These are phyloP conservation scores for Nicotiana benthamiana DNA, from an alignment of 257 asterid genomes.

Conservation along the genomic window DNA sequence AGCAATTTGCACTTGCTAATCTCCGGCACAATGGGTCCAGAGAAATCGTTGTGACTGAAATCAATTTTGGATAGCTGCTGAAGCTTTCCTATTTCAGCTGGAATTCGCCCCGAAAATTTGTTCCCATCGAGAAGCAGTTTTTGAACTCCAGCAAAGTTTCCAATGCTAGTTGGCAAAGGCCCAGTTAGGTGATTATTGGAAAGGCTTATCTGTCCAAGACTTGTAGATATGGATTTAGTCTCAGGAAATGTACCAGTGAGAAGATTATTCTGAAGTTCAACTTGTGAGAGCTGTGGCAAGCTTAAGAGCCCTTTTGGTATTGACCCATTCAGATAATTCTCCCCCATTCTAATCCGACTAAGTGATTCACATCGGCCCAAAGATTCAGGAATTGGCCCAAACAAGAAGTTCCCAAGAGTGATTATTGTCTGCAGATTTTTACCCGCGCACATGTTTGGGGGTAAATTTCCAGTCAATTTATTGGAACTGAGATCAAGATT, in stretches of 20 bases:
- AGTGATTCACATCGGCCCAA: conserved; percentile 69
- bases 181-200: conserved; percentile 77
- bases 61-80: conserved; percentile 94
- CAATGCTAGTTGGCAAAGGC: conserved; percentile 72
- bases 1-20: conserved; percentile 70
- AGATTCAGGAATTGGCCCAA: conserved; percentile 79
- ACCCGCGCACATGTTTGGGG: conserved; percentile 62
- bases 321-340: conserved; percentile 77
- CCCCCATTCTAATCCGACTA: conserved; percentile 79
- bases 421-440: conserved; percentile 59
- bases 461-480: conserved; percentile 79
- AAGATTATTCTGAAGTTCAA: conserved; percentile 83
- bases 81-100: conserved; percentile 67
- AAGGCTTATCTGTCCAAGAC: conserved; percentile 74
- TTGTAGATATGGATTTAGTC: conserved; percentile 29
- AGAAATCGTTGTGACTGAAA: conserved; percentile 65
- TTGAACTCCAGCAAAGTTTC: conserved; percentile 74
- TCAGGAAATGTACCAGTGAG: conserved; percentile 69
- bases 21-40: conserved; percentile 68
- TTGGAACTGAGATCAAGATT: conserved; percentile 74
- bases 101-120: conserved; percentile 68
- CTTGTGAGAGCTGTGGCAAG: conserved; percentile 67
- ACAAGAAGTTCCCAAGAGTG: conserved; percentile 70
- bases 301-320: conserved; percentile 74
- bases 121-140: conserved; percentile 92